phyloP scores from a whole-genome alignment of 2,329 filamentous ascomycete species.

The Myriosclerotinia curreyana region DNA sequence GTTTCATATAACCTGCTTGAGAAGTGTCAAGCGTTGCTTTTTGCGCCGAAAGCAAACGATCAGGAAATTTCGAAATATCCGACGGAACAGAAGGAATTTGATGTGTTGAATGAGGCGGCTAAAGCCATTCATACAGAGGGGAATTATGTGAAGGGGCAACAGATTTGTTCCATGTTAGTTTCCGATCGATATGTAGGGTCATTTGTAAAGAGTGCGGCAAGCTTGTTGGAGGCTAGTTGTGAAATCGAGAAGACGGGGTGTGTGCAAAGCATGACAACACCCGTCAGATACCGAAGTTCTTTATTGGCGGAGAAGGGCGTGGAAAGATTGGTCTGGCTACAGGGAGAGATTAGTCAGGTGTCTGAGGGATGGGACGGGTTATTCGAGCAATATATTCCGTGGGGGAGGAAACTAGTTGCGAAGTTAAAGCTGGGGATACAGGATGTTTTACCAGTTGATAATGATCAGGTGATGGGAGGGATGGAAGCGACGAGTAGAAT shows the following conservation, averaged over 20 bases:
- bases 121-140: neutral
- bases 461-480: neutral
- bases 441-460: neutral
- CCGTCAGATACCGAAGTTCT: neutral
- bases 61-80: neutral
- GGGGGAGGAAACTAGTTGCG: neutral
- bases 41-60: neutral
- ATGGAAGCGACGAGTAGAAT: neutral
- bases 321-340: neutral
- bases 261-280: neutral
- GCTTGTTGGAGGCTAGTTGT: neutral
- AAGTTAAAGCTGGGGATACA: neutral
- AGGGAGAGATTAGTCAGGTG: neutral
- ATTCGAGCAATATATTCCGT: neutral
- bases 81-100: slow-evolving; percentile 1
- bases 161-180: neutral
- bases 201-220: slow-evolving; percentile 7
- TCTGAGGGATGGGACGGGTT: neutral
- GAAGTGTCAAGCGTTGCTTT: slow-evolving; percentile 4
- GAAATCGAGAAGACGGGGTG: neutral
- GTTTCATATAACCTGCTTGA: slow-evolving; percentile 4
- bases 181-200: neutral
- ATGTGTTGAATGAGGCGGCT: neutral
- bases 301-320: neutral
- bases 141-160: neutral